Evolutionary conservation across 352 stramenopile genomes (phyloP), one percentile per base, ranked within the genome.

Genomic region (Pythium diclinum): DNA sequence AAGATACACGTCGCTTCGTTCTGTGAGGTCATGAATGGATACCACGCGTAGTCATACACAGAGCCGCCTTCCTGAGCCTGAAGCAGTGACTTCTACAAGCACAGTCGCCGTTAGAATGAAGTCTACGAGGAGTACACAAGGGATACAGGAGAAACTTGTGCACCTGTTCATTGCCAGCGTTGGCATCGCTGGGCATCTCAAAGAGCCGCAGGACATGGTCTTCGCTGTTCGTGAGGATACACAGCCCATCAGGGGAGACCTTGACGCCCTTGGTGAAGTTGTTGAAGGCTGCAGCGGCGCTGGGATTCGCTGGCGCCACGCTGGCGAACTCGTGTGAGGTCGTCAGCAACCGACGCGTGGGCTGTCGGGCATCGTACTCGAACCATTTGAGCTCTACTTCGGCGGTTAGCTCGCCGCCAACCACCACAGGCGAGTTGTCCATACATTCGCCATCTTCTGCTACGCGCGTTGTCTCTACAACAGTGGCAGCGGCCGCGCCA

Each of bases 41-140:
- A 97, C 91, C 91, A 97, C 40, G 76, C 69, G 55, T 86, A 92
- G 74, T 96, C 87, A 68, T 97, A 97, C 23, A 97, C 73, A 14
- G 80, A 72, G 44, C 89, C 86, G 48, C 86, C 86, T 66, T 96
- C 91, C 51, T 78, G 74, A 25, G 71, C 79, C 49, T 85, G 75
- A 21, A 97, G 65, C 0, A 79, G 64, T 23, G 80, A 80, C 1
- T 44, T 36, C 32, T 73, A 44, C 28, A 57, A 21, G 23, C 30
- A 44, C 7, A 33, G n/a, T 5, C 32, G 32, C 25, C 16, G 30
- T 33, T 23, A 54, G 21, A n/a, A 19, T 11, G 25, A 16, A 25
- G 42, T 17, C 9, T 2, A 47, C 25, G 33, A 38, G 23, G 40
- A 46, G 40, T 28, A 28, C 25, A 28, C 1, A 3, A 28, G 25